Percentiles rank a stretch among this genome's conserved stretches.
These are phyloP conservation scores for Oenanthe sinensis DNA, from an alignment of 129 eudicot genomes.

Conservation along the genomic window DNA sequence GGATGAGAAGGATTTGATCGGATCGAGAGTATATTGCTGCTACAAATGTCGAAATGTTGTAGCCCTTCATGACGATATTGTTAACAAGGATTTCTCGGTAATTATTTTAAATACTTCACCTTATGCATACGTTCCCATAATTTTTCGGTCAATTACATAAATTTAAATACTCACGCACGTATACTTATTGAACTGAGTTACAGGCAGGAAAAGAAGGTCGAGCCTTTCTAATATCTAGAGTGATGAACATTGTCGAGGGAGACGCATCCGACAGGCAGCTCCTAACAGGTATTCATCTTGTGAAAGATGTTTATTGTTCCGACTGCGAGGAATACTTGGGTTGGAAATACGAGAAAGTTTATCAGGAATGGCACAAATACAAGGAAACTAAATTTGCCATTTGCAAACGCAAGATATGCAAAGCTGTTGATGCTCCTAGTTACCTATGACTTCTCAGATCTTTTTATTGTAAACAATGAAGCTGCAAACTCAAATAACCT, in stretches of 20 bases:
- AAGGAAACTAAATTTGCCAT: background rate
- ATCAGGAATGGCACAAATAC: background rate
- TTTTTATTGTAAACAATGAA: background rate
- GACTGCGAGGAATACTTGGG: constrained; percentile 42
- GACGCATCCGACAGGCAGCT: constrained; percentile 20
- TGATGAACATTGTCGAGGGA: constrained; percentile 32
- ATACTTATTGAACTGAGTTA: background rate
- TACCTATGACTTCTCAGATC: background rate
- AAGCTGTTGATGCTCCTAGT: background rate
- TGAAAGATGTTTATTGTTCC: constrained; percentile 33
- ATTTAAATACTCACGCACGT: background rate
- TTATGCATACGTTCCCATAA: background rate
- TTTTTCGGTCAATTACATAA: background rate
- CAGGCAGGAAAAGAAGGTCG: constrained; percentile 23
- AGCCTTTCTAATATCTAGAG: constrained; percentile 40
- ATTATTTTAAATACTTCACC: background rate
- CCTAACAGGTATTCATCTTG: constrained; percentile 28
- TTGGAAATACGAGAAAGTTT: constrained; percentile 40
- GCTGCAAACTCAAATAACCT: background rate
- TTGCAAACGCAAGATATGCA: background rate
- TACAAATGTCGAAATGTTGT: constrained; percentile 28
- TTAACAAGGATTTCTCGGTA: constrained; percentile 27
- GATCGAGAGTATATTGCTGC: constrained; percentile 39
- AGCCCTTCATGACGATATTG: constrained; percentile 40
- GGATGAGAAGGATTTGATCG: constrained; percentile 14